Percentiles rank a stretch among this genome's conserved stretches.
phyloP scores from a whole-genome alignment of 1,139 yeast species.

The Lodderomyces pseudojiufengensis region DNA sequence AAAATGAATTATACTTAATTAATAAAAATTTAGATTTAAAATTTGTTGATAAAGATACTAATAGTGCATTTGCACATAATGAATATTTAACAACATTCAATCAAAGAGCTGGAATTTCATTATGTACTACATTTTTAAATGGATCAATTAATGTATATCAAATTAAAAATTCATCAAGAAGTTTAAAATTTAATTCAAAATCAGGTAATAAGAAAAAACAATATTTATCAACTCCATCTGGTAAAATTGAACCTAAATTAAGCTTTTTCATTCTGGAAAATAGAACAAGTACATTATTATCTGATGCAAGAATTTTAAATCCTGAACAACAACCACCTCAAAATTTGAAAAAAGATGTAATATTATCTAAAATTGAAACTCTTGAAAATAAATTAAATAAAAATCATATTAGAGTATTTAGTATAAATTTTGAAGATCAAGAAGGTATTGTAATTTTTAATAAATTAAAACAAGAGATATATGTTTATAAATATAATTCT shows the following conservation, averaged over 20 bases:
- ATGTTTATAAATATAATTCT: slow-evolving; percentile 42
- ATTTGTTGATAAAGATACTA: slow-evolving; percentile 6
- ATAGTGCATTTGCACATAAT: slow-evolving; percentile 3
- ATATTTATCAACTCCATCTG: slow-evolving; percentile 14
- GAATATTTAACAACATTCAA: slow-evolving; percentile 3
- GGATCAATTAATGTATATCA: slow-evolving; percentile 47
- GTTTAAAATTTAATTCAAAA: slow-evolving; percentile 8
- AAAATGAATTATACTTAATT: slow-evolving; percentile 23
- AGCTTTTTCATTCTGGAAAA: slow-evolving; percentile 41
- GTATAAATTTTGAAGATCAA: slow-evolving; percentile 46
- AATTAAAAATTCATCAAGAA: slow-evolving; percentile 40
- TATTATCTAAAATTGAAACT: slow-evolving; percentile 55
- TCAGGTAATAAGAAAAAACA: slow-evolving; percentile 18
- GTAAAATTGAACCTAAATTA: slow-evolving; percentile 3
- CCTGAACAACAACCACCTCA: slow-evolving; percentile 30
- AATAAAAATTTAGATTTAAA: slow-evolving; percentile 4
- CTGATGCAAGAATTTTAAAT: slow-evolving; percentile 60
- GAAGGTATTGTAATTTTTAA: slow-evolving; percentile 56
- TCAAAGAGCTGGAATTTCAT: slow-evolving; percentile 18
- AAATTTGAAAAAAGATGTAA: slow-evolving; percentile 57
- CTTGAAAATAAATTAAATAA: slow-evolving; percentile 15
- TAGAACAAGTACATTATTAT: slow-evolving; percentile 49
- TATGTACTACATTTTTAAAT: slow-evolving; percentile 55
- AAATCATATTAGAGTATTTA: slow-evolving; percentile 38
- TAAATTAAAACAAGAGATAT: slow-evolving; percentile 31